phyloP scores from a whole-genome alignment of 1,284 basidiomycete species.

The Rhodotorula sp. region DNA sequence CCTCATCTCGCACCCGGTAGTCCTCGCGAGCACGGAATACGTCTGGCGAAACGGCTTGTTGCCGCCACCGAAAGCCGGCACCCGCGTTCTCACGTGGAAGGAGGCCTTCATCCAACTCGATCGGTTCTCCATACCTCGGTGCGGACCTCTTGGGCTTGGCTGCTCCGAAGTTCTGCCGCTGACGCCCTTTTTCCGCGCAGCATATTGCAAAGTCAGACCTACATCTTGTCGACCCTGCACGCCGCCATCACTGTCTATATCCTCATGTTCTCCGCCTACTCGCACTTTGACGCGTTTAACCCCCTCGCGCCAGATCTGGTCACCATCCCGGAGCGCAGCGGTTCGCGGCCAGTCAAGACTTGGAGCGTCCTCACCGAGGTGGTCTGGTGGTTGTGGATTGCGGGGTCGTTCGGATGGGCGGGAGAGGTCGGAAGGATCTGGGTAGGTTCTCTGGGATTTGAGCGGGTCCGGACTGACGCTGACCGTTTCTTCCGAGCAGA shows the following conservation, averaged over 20 bases:
- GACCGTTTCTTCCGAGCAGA: not conserved
- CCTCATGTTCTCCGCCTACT: conserved; percentile 40
- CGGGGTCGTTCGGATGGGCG: conserved; percentile 38
- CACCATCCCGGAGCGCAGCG: not conserved
- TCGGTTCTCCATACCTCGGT: conserved; percentile 40
- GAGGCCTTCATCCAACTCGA: conserved; percentile 36
- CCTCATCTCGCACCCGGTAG: conserved; percentile 41
- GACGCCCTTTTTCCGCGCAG: not conserved
- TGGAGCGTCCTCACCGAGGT: conserved; percentile 28
- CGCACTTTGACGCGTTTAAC: conserved; percentile 40
- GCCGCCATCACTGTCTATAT: conserved; percentile 40
- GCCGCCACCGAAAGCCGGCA: conserved; percentile 20
- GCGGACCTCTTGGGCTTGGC: not conserved
- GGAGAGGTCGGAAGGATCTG: conserved; percentile 39
- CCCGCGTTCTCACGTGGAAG: conserved; percentile 22
- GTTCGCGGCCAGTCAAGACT: conserved; percentile 15
- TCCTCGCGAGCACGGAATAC: conserved; percentile 41
- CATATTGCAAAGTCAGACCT: conserved; percentile 37
- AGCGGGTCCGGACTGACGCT: not conserved
- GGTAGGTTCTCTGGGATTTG: not conserved
- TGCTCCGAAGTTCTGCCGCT: not conserved
- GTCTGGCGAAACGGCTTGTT: conserved; percentile 40
- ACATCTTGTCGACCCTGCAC: conserved; percentile 38
- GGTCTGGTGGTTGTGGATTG: conserved; percentile 41
- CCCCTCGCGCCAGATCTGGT: conserved; percentile 30